Percentiles rank a stretch among this genome's conserved stretches.
Conservation (phyloP, 2,329 filamentous ascomycete genomes). For the Ceratocystis ficicola region DNA sequence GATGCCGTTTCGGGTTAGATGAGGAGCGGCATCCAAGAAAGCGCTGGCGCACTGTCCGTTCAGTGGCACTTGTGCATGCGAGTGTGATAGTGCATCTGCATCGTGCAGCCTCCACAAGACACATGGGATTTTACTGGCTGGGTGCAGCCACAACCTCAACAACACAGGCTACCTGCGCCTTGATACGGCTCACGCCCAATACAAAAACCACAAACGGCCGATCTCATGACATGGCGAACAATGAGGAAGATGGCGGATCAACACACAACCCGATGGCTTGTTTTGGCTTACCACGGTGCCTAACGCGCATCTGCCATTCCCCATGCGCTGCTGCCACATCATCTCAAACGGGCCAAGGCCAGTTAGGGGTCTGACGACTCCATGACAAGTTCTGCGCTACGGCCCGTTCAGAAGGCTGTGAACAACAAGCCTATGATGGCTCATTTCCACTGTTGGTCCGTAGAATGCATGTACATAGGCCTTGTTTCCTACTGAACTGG, state of each 20-base stretch:
- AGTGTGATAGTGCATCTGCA: not conserved
- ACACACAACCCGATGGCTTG: not conserved
- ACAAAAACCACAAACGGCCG: not conserved
- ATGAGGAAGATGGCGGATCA: not conserved
- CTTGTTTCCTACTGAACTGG: not conserved
- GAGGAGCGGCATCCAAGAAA: not conserved
- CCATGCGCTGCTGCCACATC: slow-evolving; percentile 10
- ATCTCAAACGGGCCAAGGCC: not conserved
- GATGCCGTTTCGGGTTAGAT: slow-evolving; percentile 6
- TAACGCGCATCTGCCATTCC: not conserved
- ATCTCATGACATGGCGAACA: slow-evolving; percentile 3
- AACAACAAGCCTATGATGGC: not conserved
- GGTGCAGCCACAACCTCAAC: not conserved
- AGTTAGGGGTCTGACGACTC: slow-evolving; percentile 1
- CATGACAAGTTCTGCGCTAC: slow-evolving; percentile 6
- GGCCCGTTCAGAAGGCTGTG: slow-evolving; percentile 9
- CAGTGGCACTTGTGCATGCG: not conserved
- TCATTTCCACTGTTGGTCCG: not conserved
- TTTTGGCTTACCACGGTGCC: not conserved
- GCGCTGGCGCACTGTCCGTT: not conserved
- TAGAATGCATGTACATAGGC: not conserved
- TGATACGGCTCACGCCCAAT: not conserved
- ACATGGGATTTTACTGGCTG: not conserved
- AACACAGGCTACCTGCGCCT: no score
- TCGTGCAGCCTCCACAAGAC: not conserved